Base-by-base conservation (phyloP, 179 eudicot genomes). In the Actinidia chinensis region DNA sequence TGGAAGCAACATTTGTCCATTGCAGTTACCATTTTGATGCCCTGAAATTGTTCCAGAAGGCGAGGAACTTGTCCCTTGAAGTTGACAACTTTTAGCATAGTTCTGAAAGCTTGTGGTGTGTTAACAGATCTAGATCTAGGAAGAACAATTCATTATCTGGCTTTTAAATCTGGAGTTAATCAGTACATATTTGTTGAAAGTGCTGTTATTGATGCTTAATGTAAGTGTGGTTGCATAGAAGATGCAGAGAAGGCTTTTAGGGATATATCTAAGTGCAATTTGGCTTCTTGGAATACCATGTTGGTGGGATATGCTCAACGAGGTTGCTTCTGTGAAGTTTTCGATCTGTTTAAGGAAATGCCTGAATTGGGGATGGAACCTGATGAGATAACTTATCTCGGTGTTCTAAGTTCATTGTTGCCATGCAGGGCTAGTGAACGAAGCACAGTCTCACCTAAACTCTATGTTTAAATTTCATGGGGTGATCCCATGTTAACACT, bases 181-280 rank as follows among this genome's bases (percentile, higher is more conserved):
- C 80, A 75, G 74, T 84, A 87, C 83, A 78, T 75, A 23, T 87
- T 84, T 71, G 87, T 90, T 76, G 83, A 81, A 83, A 91, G 89
- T 59, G 91, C 92, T 73, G 81, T 83, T n/a, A 71, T 90, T 68
- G 96, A 91, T 83, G 85, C 88, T 87, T 90, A 88, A 77, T 86
- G 93, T 48, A 91, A 90, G 69, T 90, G 93, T 77, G 95, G 95
- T 56, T 84, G 87, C 64, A 76, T 88, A 73, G 82, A 79, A 51
- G 86, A 86, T 54, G 91, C 95, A 61, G 82, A 87, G 78, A 79
- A 64, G 63, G 87, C 85, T 54, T 88, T 90, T 79, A 82, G 83
- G 72, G 68, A 25, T 52, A 76, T 81, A 84, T 76, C 48, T 55
- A 85, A 87, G 66, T 76, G 75, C 65, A 89, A 87, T 68, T 79